Evolutionary conservation across 2,329 filamentous ascomycete genomes (phyloP), one percentile per base, ranked within the genome.

Genomic region (Blumeria graminis): DNA sequence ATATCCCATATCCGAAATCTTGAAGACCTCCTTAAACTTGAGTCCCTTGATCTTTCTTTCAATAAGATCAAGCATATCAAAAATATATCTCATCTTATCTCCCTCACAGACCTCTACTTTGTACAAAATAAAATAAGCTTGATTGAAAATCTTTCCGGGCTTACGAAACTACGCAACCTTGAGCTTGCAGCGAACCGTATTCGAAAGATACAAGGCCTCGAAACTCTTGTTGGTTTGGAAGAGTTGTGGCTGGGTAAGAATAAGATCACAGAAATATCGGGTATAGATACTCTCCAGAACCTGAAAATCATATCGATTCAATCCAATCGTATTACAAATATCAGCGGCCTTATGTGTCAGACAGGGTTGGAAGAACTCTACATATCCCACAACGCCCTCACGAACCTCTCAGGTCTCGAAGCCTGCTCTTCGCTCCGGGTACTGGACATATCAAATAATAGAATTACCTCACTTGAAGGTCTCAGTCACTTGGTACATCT

Each of bases 11-110:
- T 95, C 69, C 81, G 82, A 61, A 86, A 86, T 34, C 76, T 98
- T 50, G 88, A 95, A 56, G 74, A 79, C 50, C 78, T 95, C 57
- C 78, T 75, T 11, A 75, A 84, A 59, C 76, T 98, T 56, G 86
- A 77, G 6, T 83, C 73, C 57, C 78, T 98, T 56, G 92, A 98
- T 67, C 75, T 98, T 55, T 93, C 86, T 68, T 98, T 95, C 77
- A 98, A 98, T 74, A 96, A 96, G 73, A 90, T 98, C 72, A 95
- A 94, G 69, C 89, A 95, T 70, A 94, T 98, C 72, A 94, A 94
- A 70, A 81, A 90, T 64, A 72, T 96, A 61, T 76, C 76, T 58
- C 84, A 90, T 64, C 72, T 98, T 58, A 82, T 72, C 22, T 76
- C 87, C 56, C 76, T 96, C 57, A 83, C 76, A 60, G 87, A 96